Base-by-base conservation (phyloP, 2,329 filamentous ascomycete genomes). In the Aspergillus sp. region DNA sequence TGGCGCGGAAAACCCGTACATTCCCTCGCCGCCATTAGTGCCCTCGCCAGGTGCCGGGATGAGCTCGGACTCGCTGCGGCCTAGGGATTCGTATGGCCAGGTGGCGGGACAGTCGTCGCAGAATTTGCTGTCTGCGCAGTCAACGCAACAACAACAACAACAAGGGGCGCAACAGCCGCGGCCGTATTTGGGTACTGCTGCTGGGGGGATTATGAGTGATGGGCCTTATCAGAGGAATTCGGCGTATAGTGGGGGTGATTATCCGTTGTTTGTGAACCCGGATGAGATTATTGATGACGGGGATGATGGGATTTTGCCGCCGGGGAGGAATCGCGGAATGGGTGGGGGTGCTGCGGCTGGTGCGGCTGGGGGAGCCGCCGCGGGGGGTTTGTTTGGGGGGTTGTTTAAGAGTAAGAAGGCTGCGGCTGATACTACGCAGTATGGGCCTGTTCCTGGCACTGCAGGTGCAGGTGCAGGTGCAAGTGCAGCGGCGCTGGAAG, bases 211-310 rank as follows among this genome's bases (percentile, higher is more conserved):
- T 17, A 62, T 76, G 53, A 54, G 74, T 25, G 83, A 86, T 57
- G 83, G 84, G 43, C 84, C 84, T 0, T 89, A 88, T 62, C 78
- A 80, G 47, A 77, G 79, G 55, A 81, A 80, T 59, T 79, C 69
- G 41, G 74, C 63, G 9, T 67, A 76, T 68, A 76, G 77, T 49
- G 69, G 76, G 20, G 66, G 72, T 7, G 79, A 79, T 45, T 55
- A 61, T 35, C 72, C 80, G 1, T 78, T 67, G 44, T 63, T 67
- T 44, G 77, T 93, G 50, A 84, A 95, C 63, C 89, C 90, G 2
- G 82, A 86, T 60, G 83, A 84, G 12, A 90, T 95, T 54, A 80
- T 80, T 19, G 90, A 95, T 64, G 90, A 96, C 61, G 89, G 88
- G 23, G 90, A 95, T 60, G 90, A 95, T 63, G 89, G 86, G 1